Evolutionary conservation across 2,329 filamentous ascomycete species (phyloP).

Genomic region (Aspergillus fumigatiaffinis): DNA sequence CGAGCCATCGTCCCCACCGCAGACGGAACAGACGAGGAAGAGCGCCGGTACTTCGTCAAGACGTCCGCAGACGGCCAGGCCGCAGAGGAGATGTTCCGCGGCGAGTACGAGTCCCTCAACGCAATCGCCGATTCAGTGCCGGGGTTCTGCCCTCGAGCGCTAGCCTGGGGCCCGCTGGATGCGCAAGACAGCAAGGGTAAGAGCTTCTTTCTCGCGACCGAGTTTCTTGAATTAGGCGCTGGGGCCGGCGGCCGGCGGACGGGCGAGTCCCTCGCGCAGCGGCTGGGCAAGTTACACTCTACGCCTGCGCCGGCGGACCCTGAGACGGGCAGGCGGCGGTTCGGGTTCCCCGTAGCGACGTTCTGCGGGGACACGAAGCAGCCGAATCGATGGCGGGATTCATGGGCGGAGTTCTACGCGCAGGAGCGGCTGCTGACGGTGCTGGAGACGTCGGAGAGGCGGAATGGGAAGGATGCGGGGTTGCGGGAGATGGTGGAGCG

Average conservation of each 20-base stretch:
- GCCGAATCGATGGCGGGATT: conserved; percentile 67
- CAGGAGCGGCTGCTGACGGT: conserved; percentile 69
- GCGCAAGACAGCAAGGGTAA: conserved; percentile 23
- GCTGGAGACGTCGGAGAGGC: conserved; percentile 52
- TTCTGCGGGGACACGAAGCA: conserved; percentile 84
- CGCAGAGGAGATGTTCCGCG: conserved; percentile 46
- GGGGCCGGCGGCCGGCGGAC: conserved; percentile 50
- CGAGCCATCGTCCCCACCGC: conserved; percentile 24
- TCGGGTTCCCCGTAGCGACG: conserved; percentile 79
- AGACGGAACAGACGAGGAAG: conserved; percentile 18
- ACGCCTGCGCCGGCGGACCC: conserved; percentile 59
- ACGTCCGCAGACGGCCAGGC: conserved; percentile 29
- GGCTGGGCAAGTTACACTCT: conserved; percentile 74
- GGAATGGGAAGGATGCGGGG: conserved; percentile 62
- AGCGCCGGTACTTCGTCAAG: conserved; percentile 40
- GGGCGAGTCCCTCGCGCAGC: conserved; percentile 59
- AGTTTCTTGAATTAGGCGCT: conserved; percentile 67
- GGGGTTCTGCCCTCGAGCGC: conserved; percentile 68
- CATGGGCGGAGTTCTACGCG: conserved; percentile 84
- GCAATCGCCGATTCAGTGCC: conserved; percentile 71
- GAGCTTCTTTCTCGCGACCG: conserved; percentile 62
- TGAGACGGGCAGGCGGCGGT: conserved; percentile 48
- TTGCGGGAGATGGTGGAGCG: conserved; percentile 62
- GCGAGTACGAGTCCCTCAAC: conserved; percentile 80
- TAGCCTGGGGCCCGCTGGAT: conserved; percentile 64